These are phyloP conservation scores for Claviceps sp. DNA, from an alignment of 2,329 filamentous ascomycete species.

Conservation along the genomic window DNA sequence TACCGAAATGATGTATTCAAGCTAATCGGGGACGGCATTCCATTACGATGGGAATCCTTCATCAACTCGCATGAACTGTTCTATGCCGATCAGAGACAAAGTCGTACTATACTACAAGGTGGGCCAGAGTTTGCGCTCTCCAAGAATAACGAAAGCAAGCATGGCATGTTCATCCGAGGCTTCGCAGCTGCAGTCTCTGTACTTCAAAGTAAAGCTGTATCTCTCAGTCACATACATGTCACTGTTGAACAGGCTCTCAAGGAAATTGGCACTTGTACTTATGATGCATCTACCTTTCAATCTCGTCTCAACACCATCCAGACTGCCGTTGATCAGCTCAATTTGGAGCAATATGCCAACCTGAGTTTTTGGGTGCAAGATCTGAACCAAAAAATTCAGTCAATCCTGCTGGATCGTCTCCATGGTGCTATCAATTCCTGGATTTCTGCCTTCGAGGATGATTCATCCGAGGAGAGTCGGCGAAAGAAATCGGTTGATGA, in stretches of 20 bases:
- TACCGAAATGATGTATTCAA: constrained; percentile 83
- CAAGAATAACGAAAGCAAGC: constrained; percentile 67
- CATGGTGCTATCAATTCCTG: constrained; percentile 72
- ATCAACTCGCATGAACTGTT: constrained; percentile 89
- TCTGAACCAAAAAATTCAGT: constrained; percentile 76
- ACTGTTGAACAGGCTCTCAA: constrained; percentile 67
- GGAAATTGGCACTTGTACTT: constrained; percentile 75
- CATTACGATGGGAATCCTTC: constrained; percentile 93
- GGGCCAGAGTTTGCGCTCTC: constrained; percentile 28
- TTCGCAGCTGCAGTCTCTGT: constrained; percentile 80
- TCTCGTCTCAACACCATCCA: constrained; percentile 75
- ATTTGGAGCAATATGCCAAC: constrained; percentile 92
- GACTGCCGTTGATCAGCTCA: constrained; percentile 86
- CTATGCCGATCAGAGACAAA: constrained; percentile 38
- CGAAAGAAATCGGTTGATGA: constrained; percentile 37
- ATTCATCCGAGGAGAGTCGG: constrained; percentile 36
- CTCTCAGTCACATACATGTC: constrained; percentile 66
- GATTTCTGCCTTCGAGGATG: constrained; percentile 72
- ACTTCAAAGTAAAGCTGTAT: constrained; percentile 75
- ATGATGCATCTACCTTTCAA: constrained; percentile 68
- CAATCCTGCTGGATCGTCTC: constrained; percentile 68
- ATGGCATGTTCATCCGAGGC: constrained; percentile 91
- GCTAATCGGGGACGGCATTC: constrained; percentile 75
- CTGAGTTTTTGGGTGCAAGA: constrained; percentile 78
- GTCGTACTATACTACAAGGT: constrained; percentile 28